A percentile compares a stretch with the other conserved stretches of the same genome.
Evolutionary conservation across 192 early-diverging fungal species (phyloP).

Genomic region (Coemansia sp.): DNA sequence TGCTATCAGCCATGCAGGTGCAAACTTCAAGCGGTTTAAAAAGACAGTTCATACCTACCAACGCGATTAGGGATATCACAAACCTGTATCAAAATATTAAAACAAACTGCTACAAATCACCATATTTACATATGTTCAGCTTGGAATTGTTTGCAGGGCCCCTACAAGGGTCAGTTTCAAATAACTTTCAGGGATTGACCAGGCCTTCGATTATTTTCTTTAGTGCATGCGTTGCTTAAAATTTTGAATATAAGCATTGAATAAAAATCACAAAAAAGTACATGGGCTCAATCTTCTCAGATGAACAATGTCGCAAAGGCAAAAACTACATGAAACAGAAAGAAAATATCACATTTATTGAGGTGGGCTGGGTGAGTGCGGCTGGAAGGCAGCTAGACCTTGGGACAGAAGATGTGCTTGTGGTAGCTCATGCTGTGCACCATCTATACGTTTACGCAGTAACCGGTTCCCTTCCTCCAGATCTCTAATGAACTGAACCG

Average conservation of each 20-base stretch:
- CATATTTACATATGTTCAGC: not conserved
- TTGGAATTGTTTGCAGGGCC: no score
- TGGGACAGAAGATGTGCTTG: constrained; percentile 20
- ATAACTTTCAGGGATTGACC: no score
- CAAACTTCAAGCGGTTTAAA: constrained; percentile 47
- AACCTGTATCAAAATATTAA: not conserved
- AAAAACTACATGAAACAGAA: not conserved
- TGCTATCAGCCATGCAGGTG: not conserved
- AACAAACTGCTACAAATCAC: not conserved
- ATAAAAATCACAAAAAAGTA: constrained; percentile 2
- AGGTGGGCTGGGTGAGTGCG: constrained; percentile 13
- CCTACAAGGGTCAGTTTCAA: no score
- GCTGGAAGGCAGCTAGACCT: constrained; percentile 9
- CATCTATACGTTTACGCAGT: constrained; percentile 44
- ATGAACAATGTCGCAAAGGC: not conserved
- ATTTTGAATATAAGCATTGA: not conserved
- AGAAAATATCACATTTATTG: constrained; percentile 2
- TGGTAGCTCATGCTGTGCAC: constrained; percentile 16
- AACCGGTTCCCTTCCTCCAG: constrained; percentile 49
- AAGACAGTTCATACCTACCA: constrained; percentile 41
- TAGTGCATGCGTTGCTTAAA: not conserved
- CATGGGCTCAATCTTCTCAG: not conserved
- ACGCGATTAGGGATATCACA: not conserved
- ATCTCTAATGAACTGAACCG: constrained; percentile 68
- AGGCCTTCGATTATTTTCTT: no score